These are phyloP conservation scores for Candida railenensis DNA, from an alignment of 805 yeast species.

Conservation along the genomic window DNA sequence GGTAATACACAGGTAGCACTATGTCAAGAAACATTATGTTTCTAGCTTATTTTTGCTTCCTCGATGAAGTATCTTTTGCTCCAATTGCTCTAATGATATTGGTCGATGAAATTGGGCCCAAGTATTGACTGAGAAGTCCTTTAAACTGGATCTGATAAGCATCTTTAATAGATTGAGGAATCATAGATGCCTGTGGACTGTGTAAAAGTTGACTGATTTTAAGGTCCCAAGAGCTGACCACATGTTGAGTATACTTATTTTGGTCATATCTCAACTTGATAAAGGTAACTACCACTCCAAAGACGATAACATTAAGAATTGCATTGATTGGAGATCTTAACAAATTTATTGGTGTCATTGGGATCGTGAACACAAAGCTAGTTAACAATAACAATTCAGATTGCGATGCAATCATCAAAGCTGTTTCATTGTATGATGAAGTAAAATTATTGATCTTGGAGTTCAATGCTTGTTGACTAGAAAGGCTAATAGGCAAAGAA, in stretches of 20 bases:
- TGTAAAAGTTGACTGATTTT: conserved; percentile 2
- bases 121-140: background rate
- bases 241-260: conserved; percentile 30
- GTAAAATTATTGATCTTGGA: conserved; percentile 29
- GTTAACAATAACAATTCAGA: conserved; percentile 30
- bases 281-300: conserved; percentile 27
- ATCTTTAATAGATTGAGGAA: conserved; percentile 4
- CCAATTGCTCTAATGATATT: conserved; percentile 1
- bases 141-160: background rate
- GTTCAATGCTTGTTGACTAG: conserved; percentile 29
- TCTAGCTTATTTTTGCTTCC: conserved; percentile 1
- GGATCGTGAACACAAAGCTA: conserved; percentile 24
- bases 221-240: conserved; percentile 46
- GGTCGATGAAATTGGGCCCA: conserved; percentile 4
- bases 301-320: conserved; percentile 35
- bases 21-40: no score
- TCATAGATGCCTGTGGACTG: background rate
- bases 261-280: conserved; percentile 34
- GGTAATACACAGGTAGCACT: no score
- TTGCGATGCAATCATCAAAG: conserved; percentile 37
- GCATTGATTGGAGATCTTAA: conserved; percentile 23
- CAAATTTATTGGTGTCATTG: conserved; percentile 21
- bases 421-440: conserved; percentile 32
- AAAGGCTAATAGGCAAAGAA: conserved; percentile 28
- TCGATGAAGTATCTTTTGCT: background rate